These are phyloP conservation scores for Zizania palustris DNA, from an alignment of 202 grass and related monocot species.

Conservation along the genomic window DNA sequence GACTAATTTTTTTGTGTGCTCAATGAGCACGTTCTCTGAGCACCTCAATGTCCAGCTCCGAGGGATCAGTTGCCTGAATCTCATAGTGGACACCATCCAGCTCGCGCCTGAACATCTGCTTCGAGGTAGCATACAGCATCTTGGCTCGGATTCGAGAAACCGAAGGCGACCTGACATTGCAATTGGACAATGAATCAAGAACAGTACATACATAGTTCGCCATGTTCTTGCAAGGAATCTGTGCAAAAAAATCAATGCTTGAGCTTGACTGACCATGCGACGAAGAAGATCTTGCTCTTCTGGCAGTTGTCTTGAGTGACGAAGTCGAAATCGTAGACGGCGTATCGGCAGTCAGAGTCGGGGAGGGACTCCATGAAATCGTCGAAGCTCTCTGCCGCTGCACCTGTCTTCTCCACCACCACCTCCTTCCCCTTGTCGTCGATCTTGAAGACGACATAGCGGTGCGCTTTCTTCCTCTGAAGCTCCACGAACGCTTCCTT, in stretches of 20 bases:
- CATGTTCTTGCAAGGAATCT: too few species aligned
- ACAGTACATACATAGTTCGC: too few species aligned
- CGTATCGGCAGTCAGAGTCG: slow-evolving; percentile 67
- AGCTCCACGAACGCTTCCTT: slow-evolving; percentile 54
- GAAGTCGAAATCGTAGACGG: slow-evolving; percentile 77
- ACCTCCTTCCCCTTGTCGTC: slow-evolving; percentile 62
- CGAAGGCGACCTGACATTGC: slow-evolving; percentile 44
- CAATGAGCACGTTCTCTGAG: slow-evolving; percentile 49
- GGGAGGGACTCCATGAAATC: slow-evolving; percentile 61
- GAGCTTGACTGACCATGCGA: slow-evolving; percentile 48
- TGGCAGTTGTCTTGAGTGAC: slow-evolving; percentile 66
- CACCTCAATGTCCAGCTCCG: slow-evolving; percentile 54
- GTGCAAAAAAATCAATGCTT: neutral
- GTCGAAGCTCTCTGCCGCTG: slow-evolving; percentile 54
- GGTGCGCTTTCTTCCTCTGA: slow-evolving; percentile 58
- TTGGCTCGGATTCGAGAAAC: slow-evolving; percentile 50
- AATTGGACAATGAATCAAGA: too few species aligned
- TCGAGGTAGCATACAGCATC: slow-evolving; percentile 62
- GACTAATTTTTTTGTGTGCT: neutral
- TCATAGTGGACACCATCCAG: slow-evolving; percentile 58
- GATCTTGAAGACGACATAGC: slow-evolving; percentile 64
- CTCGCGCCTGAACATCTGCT: slow-evolving; percentile 48
- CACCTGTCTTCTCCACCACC: slow-evolving; percentile 52
- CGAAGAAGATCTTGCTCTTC: slow-evolving; percentile 82
- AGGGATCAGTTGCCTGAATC: slow-evolving; percentile 55